Base-by-base conservation (phyloP, 2,329 filamentous ascomycete species). In the Aspergillus sojae region DNA sequence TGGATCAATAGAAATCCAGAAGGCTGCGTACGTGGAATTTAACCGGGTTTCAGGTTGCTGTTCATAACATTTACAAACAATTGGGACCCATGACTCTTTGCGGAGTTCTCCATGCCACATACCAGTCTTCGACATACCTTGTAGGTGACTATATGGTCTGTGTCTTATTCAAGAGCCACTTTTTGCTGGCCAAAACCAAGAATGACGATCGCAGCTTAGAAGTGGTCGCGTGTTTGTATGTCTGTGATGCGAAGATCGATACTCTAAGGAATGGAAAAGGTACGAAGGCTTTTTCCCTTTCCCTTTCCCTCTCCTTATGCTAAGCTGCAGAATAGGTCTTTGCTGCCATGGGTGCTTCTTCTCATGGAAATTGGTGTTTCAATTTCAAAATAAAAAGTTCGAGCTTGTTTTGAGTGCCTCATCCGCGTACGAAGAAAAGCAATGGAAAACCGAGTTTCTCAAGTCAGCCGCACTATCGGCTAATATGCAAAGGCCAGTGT, bases 351-450 rank as follows among this genome's bases (percentile, higher is more conserved):
- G 91, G 3, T 91, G 92, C 0, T 89, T 91, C 0, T 92, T 92
- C 75, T 95, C 93, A 1, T 98, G 94, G 94, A 99, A 98, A 75
- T 72, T 97, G 12, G 84, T 92, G 3, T 97, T 98, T 72, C 89
- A 95, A 74, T 87, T 87, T 67, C 85, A 90, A 62, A 86, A 91
- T 68, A 88, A 91, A 64, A 82, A 94, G 59, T 94, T 92, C 74
- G 94, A 98, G 77, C 79, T 97, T 19, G 88, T 97, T 46, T 84
- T 97, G 79, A 96, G 91, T 68, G 94, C 93, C 41, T 97, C 93
- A 71, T 94, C 91, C 1, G 83, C 88, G 0, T 87, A 85, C 46
- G 94, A 99, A 75, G 92, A 95, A 71, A 81, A 86, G 53, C 88
- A 90, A 70, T 99, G 95, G 94, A 89, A 89, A 66, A 83, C 81